Evolutionary conservation across 2,329 filamentous ascomycete genomes (phyloP), one percentile per base, ranked within the genome.

Genomic region (Xylaria sp.): DNA sequence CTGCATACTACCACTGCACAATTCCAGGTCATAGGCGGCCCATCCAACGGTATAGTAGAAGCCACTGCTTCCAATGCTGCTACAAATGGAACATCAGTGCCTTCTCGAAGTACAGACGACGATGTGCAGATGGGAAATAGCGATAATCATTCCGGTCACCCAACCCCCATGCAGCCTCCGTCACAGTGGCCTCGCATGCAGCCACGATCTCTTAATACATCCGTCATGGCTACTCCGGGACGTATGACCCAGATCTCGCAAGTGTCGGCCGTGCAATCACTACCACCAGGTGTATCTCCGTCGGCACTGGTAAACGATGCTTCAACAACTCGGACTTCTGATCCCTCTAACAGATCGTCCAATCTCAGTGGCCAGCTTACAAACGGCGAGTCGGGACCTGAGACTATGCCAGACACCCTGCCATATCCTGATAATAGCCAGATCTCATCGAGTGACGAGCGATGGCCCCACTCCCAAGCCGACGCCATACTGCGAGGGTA

Each of bases 291-390:
- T 3, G 82, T 88, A 62, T 88, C 87, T 4, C 88, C 88, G 16
- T 88, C 86, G 29, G 86, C 86, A 13, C 79, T 87, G 67, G 82
- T 90, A 62, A 98, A 98, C 75, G 94, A 97, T 75, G 95, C 94
- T 1, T 97, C 94, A 1, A 97, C 94, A 0, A 97, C 94, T n/a
- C 96, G 97, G 81, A 94, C 92, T 1, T 93, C 92, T 0, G 90
- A 92, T 69, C 87, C 89, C 5, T 93, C 91, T 18, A 83, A 84
- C 69, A 78, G 82, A 61, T 90, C 90, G 13, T 90, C 88, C 0
- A 89, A 88, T 71, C 86, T 87, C 78, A 91, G 91, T 77, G 93
- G 91, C 0, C 92, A 94, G 77, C 86, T 87, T 67, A 92, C 91
- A 2, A 93, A 94, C 69, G 91, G 92, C 23, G 86, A 82, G 75